These are phyloP conservation scores for Rhododendron molle DNA, from an alignment of 148 eudicot species.

Conservation along the genomic window DNA sequence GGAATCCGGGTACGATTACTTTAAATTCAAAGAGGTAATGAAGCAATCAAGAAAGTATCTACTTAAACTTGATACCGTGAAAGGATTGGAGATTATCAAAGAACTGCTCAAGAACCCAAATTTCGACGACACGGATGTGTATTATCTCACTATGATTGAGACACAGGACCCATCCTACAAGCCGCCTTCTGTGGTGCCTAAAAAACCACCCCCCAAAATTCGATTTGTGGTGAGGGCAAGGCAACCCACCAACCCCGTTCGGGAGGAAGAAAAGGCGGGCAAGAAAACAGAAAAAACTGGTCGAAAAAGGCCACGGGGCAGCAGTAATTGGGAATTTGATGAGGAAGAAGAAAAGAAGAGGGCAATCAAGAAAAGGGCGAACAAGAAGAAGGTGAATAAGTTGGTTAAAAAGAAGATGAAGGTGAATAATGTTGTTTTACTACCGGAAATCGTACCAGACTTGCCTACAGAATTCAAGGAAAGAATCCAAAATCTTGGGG, in stretches of 20 bases:
- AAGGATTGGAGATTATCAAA: no score
- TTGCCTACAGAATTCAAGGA: background rate
- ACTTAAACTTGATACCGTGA: no score
- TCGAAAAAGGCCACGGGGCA: background rate
- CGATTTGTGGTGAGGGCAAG: background rate
- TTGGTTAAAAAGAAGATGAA: background rate
- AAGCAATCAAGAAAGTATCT: no score
- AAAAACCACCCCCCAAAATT: background rate
- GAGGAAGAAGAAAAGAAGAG: background rate
- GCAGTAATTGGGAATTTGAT: background rate
- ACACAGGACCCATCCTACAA: background rate
- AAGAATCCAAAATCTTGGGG: background rate
- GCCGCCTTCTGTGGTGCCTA: background rate
- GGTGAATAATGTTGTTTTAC: background rate
- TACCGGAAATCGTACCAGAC: background rate
- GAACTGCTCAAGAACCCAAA: no score
- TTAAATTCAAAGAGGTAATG: no score
- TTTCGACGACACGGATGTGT: background rate
- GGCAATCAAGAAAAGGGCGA: background rate
- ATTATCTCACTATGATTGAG: background rate
- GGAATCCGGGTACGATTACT: no score
- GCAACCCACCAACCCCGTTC: background rate
- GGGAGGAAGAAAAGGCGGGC: background rate
- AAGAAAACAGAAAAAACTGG: background rate
- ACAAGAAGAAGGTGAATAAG: background rate